Base-by-base conservation (phyloP, 164 flowering plant species). In the Berberis vulgaris region DNA sequence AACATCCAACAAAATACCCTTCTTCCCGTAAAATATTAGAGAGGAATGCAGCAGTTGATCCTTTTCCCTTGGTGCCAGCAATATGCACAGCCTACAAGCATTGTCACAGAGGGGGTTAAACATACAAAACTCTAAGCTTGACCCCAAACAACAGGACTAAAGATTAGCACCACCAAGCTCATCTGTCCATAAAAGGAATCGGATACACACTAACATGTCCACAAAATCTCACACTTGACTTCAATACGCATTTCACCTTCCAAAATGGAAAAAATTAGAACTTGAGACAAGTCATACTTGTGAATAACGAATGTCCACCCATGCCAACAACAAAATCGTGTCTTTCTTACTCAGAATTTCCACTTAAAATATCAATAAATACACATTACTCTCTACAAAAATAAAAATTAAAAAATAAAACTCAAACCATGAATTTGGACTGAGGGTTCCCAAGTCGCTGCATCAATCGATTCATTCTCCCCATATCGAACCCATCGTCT, bases 1-100 rank as follows among this genome's bases (percentile, higher is more conserved):
- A 94, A 73, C 88, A 87, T 66, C 97, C 99, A 67, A 94, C 94
- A 49, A 83, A 79, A 76, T 91, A 91, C 1, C 99, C 99, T 73
- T 80, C 84, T 44, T 83, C 79, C 39, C 94, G 74, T 65, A 95
- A 79, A 62, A 91, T 91, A 66, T 78, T 91, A 54, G 96, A 80
- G 42, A 95, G 72, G 73, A 86, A 95, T 62, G 91, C 85, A 45
- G 94, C 94, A 58, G 96, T 91, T n/a, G 99, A 95, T 67, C 99
- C 99, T 82, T 91, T 95, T 62, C 99, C 99, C 71, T 95, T 95
- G 10, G 99, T 91, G 40, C 99, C 99, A 72, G 99, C 98, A 76
- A 95, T 78, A 64, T 95, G 97, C 67, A 95, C 78, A 9, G 83
- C 81, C 99, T 95, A 73, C 2, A 75, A 68, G 60, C 59, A 57